Evolutionary conservation across 129 eudicot species (phyloP), one percentile per base, ranked within the genome.

Genomic region (Kitagawia praeruptora): DNA sequence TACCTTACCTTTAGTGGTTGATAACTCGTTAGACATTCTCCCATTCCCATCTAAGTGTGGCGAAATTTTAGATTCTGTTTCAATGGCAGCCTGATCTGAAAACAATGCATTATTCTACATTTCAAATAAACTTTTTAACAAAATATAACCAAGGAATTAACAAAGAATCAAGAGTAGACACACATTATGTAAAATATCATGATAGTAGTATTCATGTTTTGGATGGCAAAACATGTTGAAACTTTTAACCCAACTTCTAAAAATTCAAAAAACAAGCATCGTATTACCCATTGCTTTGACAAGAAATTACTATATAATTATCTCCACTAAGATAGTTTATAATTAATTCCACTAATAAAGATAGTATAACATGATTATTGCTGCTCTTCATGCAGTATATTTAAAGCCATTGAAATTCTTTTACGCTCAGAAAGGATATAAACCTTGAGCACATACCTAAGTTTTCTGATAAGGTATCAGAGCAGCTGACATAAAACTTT

Each of bases 81-180:
- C 99, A 74, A 90, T 90, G 44, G 99, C 99, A 84, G 96, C 91
- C 87, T 92, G 93, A 84, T 96, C 99, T 96, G 98, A 77, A 85
- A 87, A 61, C 23, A 64, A 77, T 40, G 73, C 40, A 82, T 69
- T 84, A 51, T 84, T 67, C 8, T 67, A 28, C 41, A 67, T 67
- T 67, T 67, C 41, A 67, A 53, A 74, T 54, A 39, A 67, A 82
- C 80, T 70, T 64, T 44, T 70, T 82, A 40, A 47, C 78, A 31
- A 31, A 8, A 67, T 15, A 56, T 74, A 11, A 77, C 75, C 38
- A 45, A 58, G 45, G 19, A 84, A 70, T 38, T 72, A 27, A 46
- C 8, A 79, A 66, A 44, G 37, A 64, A 8, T 41, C 46, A 70
- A 71, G 39, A 76, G 42, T 31, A 84, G 45, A 25, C 56, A 44